Base-by-base conservation (phyloP, 371 early-diverging fungal genomes). In the Mucor ambiguus region DNA sequence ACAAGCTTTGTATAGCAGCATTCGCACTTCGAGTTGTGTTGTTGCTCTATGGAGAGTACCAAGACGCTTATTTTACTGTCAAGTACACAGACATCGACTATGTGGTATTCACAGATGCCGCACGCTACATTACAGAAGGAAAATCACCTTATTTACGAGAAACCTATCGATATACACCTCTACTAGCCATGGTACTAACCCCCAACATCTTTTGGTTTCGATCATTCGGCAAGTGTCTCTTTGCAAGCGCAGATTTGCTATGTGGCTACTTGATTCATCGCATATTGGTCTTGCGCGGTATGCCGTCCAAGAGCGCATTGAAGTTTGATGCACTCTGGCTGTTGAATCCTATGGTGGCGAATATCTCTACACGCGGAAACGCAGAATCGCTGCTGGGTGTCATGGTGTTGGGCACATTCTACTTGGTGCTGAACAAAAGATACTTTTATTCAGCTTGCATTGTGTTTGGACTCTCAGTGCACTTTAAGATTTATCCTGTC, bases 71-170 rank as follows among this genome's bases (percentile, higher is more conserved):
- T 58, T 85, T 93, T 57, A 87, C 89, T 22, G 93, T 96, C 30
- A 96, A 95, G 69, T 98, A 95, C 78, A 98, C 99, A 4, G 99
- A 98, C 70, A 90, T 98, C 64, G 99, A 98, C 80, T 98, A 98
- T 79, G 74, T 84, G 28, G 99, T 98, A 54, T 98, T 98, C 70
- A 92, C 95, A 16, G 98, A 98, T 77, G 98, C 97, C 1, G 93
- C 97, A 9, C 81, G 87, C 14, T 90, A 84, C 74, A 88, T 97
- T 22, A 80, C 87, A 35, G 67, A 80, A 20, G 92, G 92, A 4
- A 67, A 68, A 32, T 93, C 93, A 3, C 99, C 99, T 0, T 99
- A 96, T 74, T 75, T 76, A 46, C 90, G 99, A 48, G 90, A 92
- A 3, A 99, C 99, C 0, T 99, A 96, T 73, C 88, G 99, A 20